Base-by-base conservation (phyloP, 306 rosid genomes). In the Nissolia schottii region DNA sequence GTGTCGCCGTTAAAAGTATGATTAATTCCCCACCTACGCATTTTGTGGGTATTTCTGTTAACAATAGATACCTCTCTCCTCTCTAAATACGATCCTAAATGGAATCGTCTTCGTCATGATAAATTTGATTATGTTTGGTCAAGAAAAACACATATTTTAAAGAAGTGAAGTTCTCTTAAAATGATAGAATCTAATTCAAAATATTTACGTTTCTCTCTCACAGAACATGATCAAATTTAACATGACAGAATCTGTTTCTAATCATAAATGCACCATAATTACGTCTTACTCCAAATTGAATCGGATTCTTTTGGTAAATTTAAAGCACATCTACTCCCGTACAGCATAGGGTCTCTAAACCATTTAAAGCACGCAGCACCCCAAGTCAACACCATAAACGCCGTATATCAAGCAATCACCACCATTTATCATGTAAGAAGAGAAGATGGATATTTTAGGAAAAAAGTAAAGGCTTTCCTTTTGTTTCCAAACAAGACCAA, bases 221-320 rank as follows among this genome's bases (percentile, higher is more conserved):
- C 27, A 15, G 34, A n/a, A n/a, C n/a, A n/a, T n/a, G n/a, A n/a
- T n/a, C n/a, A n/a, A n/a, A n/a, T n/a, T n/a, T n/a, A n/a, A n/a
- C n/a, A n/a, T n/a, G n/a, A n/a, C n/a, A n/a, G n/a, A n/a, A n/a
- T n/a, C n/a, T n/a, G n/a, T n/a, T n/a, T n/a, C n/a, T n/a, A n/a
- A 45, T 45, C 19, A 15, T 58, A 58, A 73, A 61, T 73, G 38
- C 32, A 40, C 3, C 13, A 0, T 2, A 15, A 9, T 65, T 57
- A n/a, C n/a, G n/a, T 45, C 32, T 48, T 54, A 25, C 19, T 18
- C 58, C 27, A 41, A 54, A 54, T 53, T 64, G 66, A 41, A 64
- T 38, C 49, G 2, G 67, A 75, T 75, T 75, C 59, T 19, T 64
- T 19, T 28, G 16, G 5, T 27, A 64, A 51, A 51, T 51, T 74